Evolutionary conservation across 176 grass and related monocot species (phyloP).

Genomic region (Eragrostis nindensis): DNA sequence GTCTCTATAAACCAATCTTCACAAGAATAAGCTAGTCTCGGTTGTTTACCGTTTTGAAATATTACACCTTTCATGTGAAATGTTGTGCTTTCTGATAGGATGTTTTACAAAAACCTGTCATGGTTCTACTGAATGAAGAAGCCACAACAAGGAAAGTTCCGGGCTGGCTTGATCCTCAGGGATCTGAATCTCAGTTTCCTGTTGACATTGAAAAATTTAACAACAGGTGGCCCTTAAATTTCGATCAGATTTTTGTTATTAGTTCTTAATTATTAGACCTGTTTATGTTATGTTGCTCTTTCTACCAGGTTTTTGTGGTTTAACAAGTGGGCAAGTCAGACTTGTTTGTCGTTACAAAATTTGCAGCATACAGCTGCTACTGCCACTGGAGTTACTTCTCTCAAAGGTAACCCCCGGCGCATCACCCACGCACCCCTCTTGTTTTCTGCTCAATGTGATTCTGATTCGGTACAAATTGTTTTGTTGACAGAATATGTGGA

Average conservation of each 20-base stretch:
- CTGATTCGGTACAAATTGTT: neutral
- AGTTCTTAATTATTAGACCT: slow-evolving; percentile 6
- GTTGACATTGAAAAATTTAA: slow-evolving; percentile 60
- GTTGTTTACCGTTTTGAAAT: neutral
- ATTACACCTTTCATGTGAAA: slow-evolving; percentile 11
- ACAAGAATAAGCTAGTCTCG: neutral
- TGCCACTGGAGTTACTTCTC: slow-evolving; percentile 38
- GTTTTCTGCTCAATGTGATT: neutral
- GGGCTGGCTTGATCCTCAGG: slow-evolving; percentile 80
- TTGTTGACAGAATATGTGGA: slow-evolving; percentile 41
- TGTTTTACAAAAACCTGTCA: slow-evolving; percentile 67
- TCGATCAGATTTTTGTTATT: slow-evolving; percentile 1
- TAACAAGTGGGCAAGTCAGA: slow-evolving; percentile 65
- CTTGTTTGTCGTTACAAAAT: slow-evolving; percentile 46
- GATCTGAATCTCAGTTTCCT: slow-evolving; percentile 67
- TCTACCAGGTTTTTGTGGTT: slow-evolving; percentile 78
- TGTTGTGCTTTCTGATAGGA: slow-evolving; percentile 54
- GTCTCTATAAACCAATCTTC: neutral
- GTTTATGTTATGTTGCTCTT: slow-evolving; percentile 28
- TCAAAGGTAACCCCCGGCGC: slow-evolving; percentile 40
- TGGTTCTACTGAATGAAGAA: slow-evolving; percentile 65
- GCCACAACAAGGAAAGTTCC: slow-evolving; percentile 60
- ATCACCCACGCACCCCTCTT: neutral
- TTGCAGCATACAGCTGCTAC: slow-evolving; percentile 27
- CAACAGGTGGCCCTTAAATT: slow-evolving; percentile 58